phyloP scores from a whole-genome alignment of 176 grass and related monocot species.

The Phyllostachys edulis region DNA sequence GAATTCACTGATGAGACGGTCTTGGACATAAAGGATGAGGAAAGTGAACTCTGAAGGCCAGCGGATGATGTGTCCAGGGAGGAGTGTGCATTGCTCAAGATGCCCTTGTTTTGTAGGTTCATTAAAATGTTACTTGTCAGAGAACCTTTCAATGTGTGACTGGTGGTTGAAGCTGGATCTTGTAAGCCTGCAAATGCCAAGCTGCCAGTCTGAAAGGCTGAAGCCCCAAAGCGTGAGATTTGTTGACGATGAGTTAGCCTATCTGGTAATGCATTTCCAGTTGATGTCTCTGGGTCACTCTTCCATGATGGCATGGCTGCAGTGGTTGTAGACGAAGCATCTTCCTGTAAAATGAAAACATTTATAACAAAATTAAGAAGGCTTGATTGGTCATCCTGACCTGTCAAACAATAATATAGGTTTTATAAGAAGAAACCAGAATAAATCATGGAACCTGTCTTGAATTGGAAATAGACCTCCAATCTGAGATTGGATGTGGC shows the following conservation, averaged over 20 bases:
- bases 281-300: slow-evolving; percentile 60
- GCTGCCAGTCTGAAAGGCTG: slow-evolving; percentile 52
- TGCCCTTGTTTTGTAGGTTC: slow-evolving; percentile 74
- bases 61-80: slow-evolving; percentile 49
- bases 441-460: slow-evolving; percentile 61
- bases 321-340: slow-evolving; percentile 35
- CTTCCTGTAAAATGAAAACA: slow-evolving; percentile 59
- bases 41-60: slow-evolving; percentile 43
- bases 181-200: slow-evolving; percentile 53
- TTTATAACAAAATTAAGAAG: slow-evolving; percentile 29
- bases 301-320: slow-evolving; percentile 55
- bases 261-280: slow-evolving; percentile 54
- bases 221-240: slow-evolving; percentile 58
- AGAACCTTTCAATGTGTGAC: slow-evolving; percentile 57
- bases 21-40: slow-evolving; percentile 47
- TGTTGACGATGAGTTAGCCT: slow-evolving; percentile 56
- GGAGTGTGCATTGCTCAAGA: slow-evolving; percentile 54
- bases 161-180: slow-evolving; percentile 55
- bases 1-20: slow-evolving; percentile 28
- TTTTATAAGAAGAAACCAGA: slow-evolving; percentile 13
- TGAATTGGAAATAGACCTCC: slow-evolving; percentile 66
- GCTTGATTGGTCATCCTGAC: not conserved
- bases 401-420: slow-evolving; percentile 26
- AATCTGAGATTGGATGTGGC: slow-evolving; percentile 64
- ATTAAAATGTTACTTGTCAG: slow-evolving; percentile 53